Percentiles rank a stretch among this genome's conserved stretches.
These are phyloP conservation scores for Calonectria henricotiae DNA, from an alignment of 2,329 filamentous ascomycete genomes.

Conservation along the genomic window DNA sequence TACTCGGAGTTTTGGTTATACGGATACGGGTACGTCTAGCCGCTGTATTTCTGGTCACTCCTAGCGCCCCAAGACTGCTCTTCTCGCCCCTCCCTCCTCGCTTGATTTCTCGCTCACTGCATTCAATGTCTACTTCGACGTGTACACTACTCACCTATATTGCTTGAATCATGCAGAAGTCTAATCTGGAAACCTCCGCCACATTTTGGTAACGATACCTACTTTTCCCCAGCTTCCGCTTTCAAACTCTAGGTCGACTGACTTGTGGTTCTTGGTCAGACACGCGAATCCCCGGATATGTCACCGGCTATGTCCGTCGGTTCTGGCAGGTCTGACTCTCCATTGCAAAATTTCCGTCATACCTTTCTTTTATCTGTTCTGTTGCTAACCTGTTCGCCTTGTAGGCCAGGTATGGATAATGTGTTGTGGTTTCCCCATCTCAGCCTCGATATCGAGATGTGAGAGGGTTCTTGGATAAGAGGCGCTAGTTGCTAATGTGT, in stretches of 20 bases:
- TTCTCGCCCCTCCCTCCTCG: constrained; percentile 8
- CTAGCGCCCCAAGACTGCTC: not conserved
- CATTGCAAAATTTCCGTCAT: not conserved
- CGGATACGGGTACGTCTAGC: constrained; percentile 86
- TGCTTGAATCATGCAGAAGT: constrained; percentile 69
- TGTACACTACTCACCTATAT: constrained; percentile 35
- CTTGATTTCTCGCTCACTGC: constrained; percentile 12
- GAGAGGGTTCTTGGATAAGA: not conserved
- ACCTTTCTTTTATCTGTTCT: constrained; percentile 17
- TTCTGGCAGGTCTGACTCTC: constrained; percentile 91
- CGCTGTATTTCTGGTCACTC: too few species aligned
- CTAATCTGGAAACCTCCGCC: constrained; percentile 99
- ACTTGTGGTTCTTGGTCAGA: constrained; percentile 70
- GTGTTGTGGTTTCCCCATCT: not conserved
- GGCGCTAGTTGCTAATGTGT: constrained; percentile 27
- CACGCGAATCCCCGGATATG: constrained; percentile 87
- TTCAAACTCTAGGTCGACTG: constrained; percentile 13
- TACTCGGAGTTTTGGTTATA: constrained; percentile 91
- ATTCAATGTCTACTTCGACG: too few species aligned
- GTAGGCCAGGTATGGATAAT: constrained; percentile 56
- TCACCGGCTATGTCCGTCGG: constrained; percentile 92
- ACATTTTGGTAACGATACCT: constrained; percentile 81
- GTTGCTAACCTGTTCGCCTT: constrained; percentile 32
- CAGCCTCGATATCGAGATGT: not conserved
- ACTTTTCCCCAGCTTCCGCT: constrained; percentile 25